Conservation (phyloP, 75 land plant species). For the Pinus taeda region DNA sequence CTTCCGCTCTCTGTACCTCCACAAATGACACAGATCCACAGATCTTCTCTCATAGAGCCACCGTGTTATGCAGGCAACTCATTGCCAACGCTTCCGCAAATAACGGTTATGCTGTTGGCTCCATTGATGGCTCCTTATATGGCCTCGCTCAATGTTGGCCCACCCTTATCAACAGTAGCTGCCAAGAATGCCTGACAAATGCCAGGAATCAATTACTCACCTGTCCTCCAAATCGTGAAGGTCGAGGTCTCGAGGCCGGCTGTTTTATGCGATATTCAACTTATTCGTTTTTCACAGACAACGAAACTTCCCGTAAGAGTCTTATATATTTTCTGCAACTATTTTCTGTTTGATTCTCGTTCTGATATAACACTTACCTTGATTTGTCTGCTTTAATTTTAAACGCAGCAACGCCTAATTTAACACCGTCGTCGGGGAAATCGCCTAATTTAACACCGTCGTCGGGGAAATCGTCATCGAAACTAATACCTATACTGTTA, state of each 20-base stretch:
- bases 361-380: too few species aligned
- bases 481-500: neutral
- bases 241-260: conserved; percentile 26
- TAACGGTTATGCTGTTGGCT: neutral
- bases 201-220: conserved; percentile 1
- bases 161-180: conserved; percentile 8
- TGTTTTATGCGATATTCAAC: conserved; percentile 35
- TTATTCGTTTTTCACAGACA: conserved; percentile 1
- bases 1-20: neutral
- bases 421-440: too few species aligned
- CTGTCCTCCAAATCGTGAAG: conserved; percentile 17
- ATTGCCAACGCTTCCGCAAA: neutral
- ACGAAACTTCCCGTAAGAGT: neutral
- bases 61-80: neutral
- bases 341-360: too few species aligned
- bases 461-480: too few species aligned
- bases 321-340: too few species aligned
- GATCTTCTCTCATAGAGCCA: neutral
- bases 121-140: neutral
- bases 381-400: too few species aligned
- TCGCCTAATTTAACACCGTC: too few species aligned
- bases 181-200: conserved; percentile 17
- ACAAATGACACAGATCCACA: neutral
- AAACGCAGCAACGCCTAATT: too few species aligned
- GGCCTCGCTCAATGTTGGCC: conserved; percentile 38